Evolutionary conservation across 2,329 filamentous ascomycete species (phyloP).

Genomic region (Alternaria solani): DNA sequence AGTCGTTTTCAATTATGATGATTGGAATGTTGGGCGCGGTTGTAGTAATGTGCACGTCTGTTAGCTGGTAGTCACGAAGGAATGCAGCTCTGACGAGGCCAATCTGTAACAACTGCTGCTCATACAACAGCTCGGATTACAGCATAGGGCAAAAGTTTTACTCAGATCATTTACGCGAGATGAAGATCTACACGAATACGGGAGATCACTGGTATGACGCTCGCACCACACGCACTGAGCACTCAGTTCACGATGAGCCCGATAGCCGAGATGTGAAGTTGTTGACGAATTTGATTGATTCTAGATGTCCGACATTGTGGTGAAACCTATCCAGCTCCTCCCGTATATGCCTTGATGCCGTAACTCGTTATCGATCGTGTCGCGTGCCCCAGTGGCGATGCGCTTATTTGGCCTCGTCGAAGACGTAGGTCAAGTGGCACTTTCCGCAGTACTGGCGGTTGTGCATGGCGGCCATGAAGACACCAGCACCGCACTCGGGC

Average conservation of each 20-base stretch:
- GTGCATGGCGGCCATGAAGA: conserved; percentile 99
- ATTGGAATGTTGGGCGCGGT: conserved; percentile 20
- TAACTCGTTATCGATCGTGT: conserved; percentile 36
- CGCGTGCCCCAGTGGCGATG: conserved; percentile 18
- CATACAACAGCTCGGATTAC: no score
- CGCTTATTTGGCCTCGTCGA: conserved; percentile 69
- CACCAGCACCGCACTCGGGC: conserved; percentile 91
- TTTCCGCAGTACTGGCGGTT: conserved; percentile 96
- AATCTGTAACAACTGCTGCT: no score
- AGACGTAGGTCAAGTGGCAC: conserved; percentile 76
- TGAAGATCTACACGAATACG: not conserved
- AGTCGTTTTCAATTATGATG: conserved; percentile 20
- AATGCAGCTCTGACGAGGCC: not conserved
- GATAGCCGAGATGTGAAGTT: conserved; percentile 16
- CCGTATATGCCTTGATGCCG: conserved; percentile 35
- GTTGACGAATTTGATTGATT: conserved; percentile 37
- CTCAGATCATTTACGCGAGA: not conserved
- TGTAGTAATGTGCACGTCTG: conserved; percentile 21
- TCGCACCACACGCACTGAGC: not conserved
- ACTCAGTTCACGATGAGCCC: not conserved
- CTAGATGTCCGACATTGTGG: conserved; percentile 37
- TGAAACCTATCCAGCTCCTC: conserved; percentile 34
- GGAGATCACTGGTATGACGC: not conserved
- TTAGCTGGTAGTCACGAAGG: conserved; percentile 8
- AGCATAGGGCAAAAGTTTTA: no score